Base-by-base conservation (phyloP, 768 basidiomycete species). In the Gloeopeniophorella convolvens region DNA sequence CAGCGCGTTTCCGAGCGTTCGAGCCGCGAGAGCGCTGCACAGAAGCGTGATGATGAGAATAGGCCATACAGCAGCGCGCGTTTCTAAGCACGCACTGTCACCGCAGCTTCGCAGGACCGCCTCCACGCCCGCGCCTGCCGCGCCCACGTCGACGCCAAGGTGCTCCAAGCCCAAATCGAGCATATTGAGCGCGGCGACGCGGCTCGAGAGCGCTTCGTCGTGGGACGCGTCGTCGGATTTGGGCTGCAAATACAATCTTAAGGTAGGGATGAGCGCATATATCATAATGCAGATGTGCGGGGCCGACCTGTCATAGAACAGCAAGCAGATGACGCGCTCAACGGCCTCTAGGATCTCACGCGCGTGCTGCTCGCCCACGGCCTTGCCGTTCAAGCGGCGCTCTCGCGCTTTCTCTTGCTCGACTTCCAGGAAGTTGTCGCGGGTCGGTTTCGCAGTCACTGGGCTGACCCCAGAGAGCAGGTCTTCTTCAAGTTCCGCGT, bases 151-250 rank as follows among this genome's bases (percentile, higher is more conserved):
- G 8, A 98, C 76, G 13, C 94, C 95, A 1, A 99, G 78, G 68
- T 98, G 93, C 32, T 86, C 84, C 9, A 98, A 70, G 2, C 82
- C 77, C 0, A 99, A 72, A 64, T 97, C 95, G 1, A 98, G 73
- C 74, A 93, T 79, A 58, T 94, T 93, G 37, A 99, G 72, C 1
- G 93, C 94, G 12, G 91, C 90, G 13, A 97, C 83, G 5, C 94
- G 81, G 61, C 82, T 87, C 0, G 93, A 82, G 3, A 99, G 71
- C 0, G 90, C 86, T 60, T 90, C 89, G 62, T 99, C 93, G 62
- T 96, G 94, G 1, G 83, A 83, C 0, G 78, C 72, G 60, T 99
- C 95, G 44, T 82, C 78, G n/a, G 78, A 72, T 16, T 78, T 78
- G 2, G 81, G 69, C 15, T 86, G 89, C 45, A 82, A 76, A 67